Base-by-base conservation (phyloP, 257 asterid genomes). In the Misopates orontium region DNA sequence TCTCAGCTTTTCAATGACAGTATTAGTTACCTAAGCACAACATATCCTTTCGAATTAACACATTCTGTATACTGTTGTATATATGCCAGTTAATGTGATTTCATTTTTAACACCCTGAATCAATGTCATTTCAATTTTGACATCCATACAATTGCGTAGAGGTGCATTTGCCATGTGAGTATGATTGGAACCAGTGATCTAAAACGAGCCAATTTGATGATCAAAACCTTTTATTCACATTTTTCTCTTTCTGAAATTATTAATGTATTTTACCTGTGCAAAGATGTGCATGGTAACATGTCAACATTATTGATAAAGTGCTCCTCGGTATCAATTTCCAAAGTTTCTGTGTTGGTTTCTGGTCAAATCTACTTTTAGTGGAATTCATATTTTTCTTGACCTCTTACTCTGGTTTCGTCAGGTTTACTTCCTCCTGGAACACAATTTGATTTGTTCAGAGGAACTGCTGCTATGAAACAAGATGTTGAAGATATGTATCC, bases 361-460 rank as follows among this genome's bases (percentile, higher is more conserved):
- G 22, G 64, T 45, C 63, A 62, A 56, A 51, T 67, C 41, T 44
- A 23, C 64, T 19, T 71, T 24, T 55, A 57, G 11, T 17, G 9
- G 9, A 4, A 28, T 13, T 66, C 25, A 9, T 66, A 21, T 28
- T 13, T 57, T 64, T 6, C 36, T 28, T 67, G 18, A 56, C 64
- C 24, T 71, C 67, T 20, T 57, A 19, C 32, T 50, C 68, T 69
- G 74, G 68, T 57, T 36, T 65, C 56, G 45, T 75, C 75, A 93
- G 99, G 97, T 64, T 79, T 93, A 71, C 95, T 93, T 68, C 99
- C 99, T 68, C 97, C 99, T 62, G 97, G 99, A 75, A 90, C 99
- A 39, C 99, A 93, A 74, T 93, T 93, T 71, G 99, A 93, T 77
- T 75, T 93, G 47, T 93, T 93, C 71, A 81, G 96, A 71, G 99